Percentiles rank a stretch among this genome's conserved stretches.
Evolutionary conservation across 805 yeast genomes (phyloP).

Genomic region (Kluyveromyces wickerhamii): DNA sequence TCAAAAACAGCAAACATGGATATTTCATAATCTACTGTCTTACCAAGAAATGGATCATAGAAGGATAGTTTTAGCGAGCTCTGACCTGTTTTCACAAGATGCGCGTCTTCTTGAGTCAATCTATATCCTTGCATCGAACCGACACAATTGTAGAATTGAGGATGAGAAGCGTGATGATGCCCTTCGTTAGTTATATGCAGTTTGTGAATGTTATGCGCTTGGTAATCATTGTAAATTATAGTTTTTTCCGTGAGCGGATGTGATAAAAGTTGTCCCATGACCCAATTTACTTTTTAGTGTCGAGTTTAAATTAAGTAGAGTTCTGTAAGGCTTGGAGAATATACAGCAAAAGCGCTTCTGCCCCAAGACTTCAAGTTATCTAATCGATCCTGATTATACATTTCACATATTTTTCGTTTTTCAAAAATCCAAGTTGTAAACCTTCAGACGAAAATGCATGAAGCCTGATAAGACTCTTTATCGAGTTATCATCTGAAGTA

Average conservation of each 20-base stretch:
- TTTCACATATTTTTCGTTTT: no score
- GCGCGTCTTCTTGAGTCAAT: slow-evolving; percentile 70
- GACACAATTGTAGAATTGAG: slow-evolving; percentile 46
- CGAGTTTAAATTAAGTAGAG: no score
- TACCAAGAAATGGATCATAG: slow-evolving; percentile 25
- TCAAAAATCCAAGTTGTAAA: no score
- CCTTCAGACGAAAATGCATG: no score
- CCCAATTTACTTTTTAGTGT: no score
- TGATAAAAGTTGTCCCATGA: slow-evolving; percentile 68
- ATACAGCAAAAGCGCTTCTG: no score
- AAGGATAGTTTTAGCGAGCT: slow-evolving; percentile 32
- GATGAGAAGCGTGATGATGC: slow-evolving; percentile 8
- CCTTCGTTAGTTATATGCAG: not conserved
- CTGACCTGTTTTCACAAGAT: slow-evolving; percentile 42
- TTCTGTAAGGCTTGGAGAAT: no score
- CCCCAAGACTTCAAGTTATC: no score
- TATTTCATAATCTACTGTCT: slow-evolving; percentile 16
- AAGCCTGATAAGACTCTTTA: no score
- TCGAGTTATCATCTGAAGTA: no score
- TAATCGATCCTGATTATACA: no score
- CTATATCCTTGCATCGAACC: slow-evolving; percentile 79
- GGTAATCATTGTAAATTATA: slow-evolving; percentile 35
- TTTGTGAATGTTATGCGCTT: not conserved
- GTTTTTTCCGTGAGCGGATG: slow-evolving; percentile 67
- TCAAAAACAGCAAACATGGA: slow-evolving; percentile 67